Evolutionary conservation across 139 green algal species (phyloP), one percentile per base, ranked within the genome.

Genomic region (Coccomyxa sp.): DNA sequence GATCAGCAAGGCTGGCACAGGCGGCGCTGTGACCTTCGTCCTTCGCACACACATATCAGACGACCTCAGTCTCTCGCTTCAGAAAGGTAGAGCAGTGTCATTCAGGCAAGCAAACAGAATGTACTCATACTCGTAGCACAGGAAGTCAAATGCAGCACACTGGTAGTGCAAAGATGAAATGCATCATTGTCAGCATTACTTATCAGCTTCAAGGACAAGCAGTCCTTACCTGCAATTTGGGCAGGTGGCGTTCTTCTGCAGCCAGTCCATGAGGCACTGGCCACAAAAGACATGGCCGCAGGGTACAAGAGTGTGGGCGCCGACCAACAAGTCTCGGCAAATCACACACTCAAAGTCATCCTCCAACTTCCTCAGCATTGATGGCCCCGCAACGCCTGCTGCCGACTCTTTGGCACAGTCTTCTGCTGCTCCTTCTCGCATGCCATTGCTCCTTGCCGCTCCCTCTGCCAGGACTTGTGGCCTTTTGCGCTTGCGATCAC

Each of bases 211-310:
- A 71, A 71, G 63, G 63, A 9, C 21, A 25, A 25, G 18, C 63
- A 71, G 63, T 21, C 18, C 85, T 45, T 51, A 77, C 85, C 81
- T 82, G 81, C 87, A 90, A 23, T 63, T 84, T 38, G 87, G 87
- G 82, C 87, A 90, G 25, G 82, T 80, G 13, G 66, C 57, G 16
- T 85, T 87, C 32, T 79, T 83, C 77, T 75, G 75, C 66, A 87
- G 81, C 87, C 84, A 88, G 0, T 79, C 76, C 17, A 71, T 67
- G 30, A 90, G 67, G 84, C 87, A 90, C 16, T 76, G 58, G 27
- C 87, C 87, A 60, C 87, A 90, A 68, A 90, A 90, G 30, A 76
- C 66, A 67, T 90, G 87, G 77, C 83, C 83, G 67, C 87, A 90
- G 15, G 87, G 87, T 38, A 86, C 82, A 63, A 90, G 77, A 57